Base-by-base conservation (phyloP, 352 stramenopile genomes). In the Phytopythium delawarense region DNA sequence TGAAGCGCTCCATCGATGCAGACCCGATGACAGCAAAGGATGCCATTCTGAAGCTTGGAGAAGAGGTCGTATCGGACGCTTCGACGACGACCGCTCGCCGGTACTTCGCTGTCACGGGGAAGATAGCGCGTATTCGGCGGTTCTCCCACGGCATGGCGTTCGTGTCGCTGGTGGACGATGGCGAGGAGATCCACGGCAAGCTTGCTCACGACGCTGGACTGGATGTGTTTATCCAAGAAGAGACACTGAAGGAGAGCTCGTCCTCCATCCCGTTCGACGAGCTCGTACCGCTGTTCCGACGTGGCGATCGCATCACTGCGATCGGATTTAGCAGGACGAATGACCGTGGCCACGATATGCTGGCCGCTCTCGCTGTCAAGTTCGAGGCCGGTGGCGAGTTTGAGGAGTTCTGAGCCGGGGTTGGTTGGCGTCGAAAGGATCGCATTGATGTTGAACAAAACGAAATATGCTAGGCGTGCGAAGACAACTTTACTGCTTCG, bases 101-200 rank as follows among this genome's bases (percentile, higher is more conserved):
- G 15, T 78, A 79, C 55, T 61, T 82, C 5, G 69, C 81, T 63
- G 61, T 71, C 2, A 64, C 59, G 7, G 76, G 71, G 18, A 53
- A 72, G 59, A 79, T 85, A 42, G 70, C 61, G 7, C 70, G 70
- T 37, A 57, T 83, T 37, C 71, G 74, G 51, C 65, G 64, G 0
- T 85, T 81, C 51, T 81, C 69, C 51, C 81, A 79, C 44, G 76
- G 76, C 15, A 75, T 81, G 61, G 62, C 74, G 15, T 83, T 85
- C 62, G 45, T 85, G n/a, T 79, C 74, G 8, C 62, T 83, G 15
- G 65, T 59, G 15, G 37, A 59, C 7, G 53, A 37, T 3, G n/a
- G 6, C 7, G 37, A 30, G 20, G 53, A 34, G 5, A 21, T 7
- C 2, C 20, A 28, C 30, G 28, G 18, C 53, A 48, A 37, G 35